Evolutionary conservation across 2,329 filamentous ascomycete genomes (phyloP), one percentile per base, ranked within the genome.

Genomic region (Juglanconis oblonga): DNA sequence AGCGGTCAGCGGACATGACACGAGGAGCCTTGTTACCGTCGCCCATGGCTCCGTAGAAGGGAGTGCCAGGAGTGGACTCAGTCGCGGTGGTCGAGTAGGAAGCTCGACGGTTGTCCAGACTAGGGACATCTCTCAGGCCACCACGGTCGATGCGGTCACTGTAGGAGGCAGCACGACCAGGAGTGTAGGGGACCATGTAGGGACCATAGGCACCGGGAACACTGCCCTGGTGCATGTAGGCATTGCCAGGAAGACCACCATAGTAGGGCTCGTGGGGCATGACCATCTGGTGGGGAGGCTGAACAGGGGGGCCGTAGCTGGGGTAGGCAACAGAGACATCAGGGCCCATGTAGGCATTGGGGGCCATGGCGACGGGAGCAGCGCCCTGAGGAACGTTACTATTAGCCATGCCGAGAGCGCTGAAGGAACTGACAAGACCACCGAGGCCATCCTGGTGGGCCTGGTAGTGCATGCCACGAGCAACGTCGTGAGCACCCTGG

Each of bases 51-150:
- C 81, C 83, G 65, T 87, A 88, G 67, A 85, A 86, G 0, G 88
- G 87, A 35, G 85, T 90, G 4, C 86, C 82, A 3, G 86, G 83
- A 32, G 84, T 82, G 7, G 86, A 89, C 71, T 88, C 86, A 4
- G 81, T 88, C 2, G 67, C 68, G 10, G 67, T 70, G 33, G 86
- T 88, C 1, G 86, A 88, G 71, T 88, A 88, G 2, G 86, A 88
- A 14, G 84, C 85, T 55, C 86, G 84, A 31, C 86, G 85, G 61
- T 88, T 87, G 66, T 88, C 85, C 35, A 88, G 76, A 36, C 78
- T 82, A 17, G 86, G 86, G 55, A 87, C 81, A 40, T 87, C 82
- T 33, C 79, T 67, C 77, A 53, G 79, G 78, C 52, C 52, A 13
- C 71, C 74, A 66, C 73, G 75, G 38, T 82, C 79, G 52, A 77